A percentile compares a stretch with the other conserved stretches of the same genome.
Evolutionary conservation across 148 eudicot genomes (phyloP).

Genomic region (Spergularia marina): DNA sequence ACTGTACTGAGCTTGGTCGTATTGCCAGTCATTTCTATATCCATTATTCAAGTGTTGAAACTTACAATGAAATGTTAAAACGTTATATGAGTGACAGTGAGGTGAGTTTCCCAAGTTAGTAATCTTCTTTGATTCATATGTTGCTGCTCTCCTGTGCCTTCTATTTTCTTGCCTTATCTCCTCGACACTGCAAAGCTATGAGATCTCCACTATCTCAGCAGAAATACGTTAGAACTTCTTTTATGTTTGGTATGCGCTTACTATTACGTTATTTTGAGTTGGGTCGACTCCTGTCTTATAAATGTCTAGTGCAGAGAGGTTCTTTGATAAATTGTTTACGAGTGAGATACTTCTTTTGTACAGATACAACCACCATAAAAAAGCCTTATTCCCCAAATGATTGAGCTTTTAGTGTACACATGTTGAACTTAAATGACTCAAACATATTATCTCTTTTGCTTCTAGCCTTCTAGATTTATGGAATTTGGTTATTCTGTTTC

Average conservation of each 20-base stretch:
- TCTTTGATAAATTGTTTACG: neutral
- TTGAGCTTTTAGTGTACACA: neutral
- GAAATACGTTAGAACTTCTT: neutral
- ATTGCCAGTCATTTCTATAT: conserved; percentile 99
- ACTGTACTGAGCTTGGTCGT: conserved; percentile 99
- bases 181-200: conserved; percentile 4
- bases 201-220: neutral
- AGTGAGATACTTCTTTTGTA: conserved; percentile 1
- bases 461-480: neutral
- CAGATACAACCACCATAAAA: neutral
- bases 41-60: conserved; percentile 97
- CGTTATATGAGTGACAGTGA: conserved; percentile 98
- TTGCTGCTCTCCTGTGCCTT: neutral
- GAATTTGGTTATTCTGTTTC: neutral
- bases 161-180: neutral
- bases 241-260: neutral
- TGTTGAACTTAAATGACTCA: neutral
- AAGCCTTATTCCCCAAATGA: no score
- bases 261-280: neutral
- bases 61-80: conserved; percentile 92
- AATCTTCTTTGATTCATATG: neutral
- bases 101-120: conserved; percentile 37
- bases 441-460: conserved; percentile 6
- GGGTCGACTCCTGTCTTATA: neutral
- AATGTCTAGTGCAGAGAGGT: neutral